Conservation (phyloP, 306 rosid species). For the Calophaca sinica region DNA sequence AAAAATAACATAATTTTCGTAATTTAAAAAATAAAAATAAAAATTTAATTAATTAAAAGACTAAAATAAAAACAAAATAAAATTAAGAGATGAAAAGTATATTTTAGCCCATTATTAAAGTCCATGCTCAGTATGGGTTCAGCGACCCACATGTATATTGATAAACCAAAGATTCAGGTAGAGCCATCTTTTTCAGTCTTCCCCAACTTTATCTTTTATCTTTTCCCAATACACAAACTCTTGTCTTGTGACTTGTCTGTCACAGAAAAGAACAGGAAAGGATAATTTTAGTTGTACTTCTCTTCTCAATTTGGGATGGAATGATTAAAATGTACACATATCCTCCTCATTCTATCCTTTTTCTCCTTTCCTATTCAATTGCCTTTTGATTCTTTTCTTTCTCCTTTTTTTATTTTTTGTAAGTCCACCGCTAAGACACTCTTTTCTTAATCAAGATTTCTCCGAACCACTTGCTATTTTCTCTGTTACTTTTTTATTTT, state of each 20-base stretch:
- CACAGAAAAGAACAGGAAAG: constrained; percentile 49
- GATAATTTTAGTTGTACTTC: constrained; percentile 58
- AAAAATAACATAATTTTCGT: too few species aligned
- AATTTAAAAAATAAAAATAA: too few species aligned
- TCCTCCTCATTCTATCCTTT: constrained; percentile 42
- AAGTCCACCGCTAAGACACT: constrained; percentile 47
- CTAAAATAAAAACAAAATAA: too few species aligned
- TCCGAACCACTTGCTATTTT: not conserved
- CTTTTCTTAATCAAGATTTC: constrained; percentile 34
- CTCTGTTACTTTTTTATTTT: not conserved
- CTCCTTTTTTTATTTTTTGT: not conserved
- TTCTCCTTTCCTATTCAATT: constrained; percentile 46
- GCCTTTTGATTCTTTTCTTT: constrained; percentile 47
- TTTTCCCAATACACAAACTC: constrained; percentile 49
- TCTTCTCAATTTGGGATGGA: constrained; percentile 52
- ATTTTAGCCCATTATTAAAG: constrained; percentile 46
- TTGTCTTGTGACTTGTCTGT: constrained; percentile 53
- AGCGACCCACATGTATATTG: constrained; percentile 48
- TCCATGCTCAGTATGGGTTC: constrained; percentile 33
- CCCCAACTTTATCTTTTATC: constrained; percentile 46
- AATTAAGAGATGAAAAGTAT: too few species aligned
- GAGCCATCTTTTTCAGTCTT: constrained; percentile 46
- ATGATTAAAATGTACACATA: constrained; percentile 50
- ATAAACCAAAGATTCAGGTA: constrained; percentile 42
- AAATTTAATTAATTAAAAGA: too few species aligned